Evolutionary conservation across 148 eudicot genomes (phyloP), one percentile per base, ranked within the genome.

Genomic region (Silene conica): DNA sequence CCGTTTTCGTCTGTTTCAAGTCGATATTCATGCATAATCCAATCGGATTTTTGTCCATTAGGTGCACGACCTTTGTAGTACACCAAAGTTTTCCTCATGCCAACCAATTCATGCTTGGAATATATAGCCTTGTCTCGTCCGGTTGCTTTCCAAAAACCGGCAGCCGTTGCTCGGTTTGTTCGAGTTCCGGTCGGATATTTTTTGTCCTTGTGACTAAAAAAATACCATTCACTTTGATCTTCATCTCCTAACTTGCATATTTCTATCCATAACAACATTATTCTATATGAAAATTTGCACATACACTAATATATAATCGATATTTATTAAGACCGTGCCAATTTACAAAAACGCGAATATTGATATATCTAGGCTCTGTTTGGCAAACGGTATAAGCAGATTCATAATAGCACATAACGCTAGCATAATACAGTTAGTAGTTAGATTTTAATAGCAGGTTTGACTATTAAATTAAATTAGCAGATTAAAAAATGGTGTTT

Each of bases 91-190:
- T 92, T 92, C 67, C 97, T 84, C 97, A 92, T 89, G 15, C 97
- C 97, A 55, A 92, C 77, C 64, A 92, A 78, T 18, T 88, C 89
- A 72, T 82, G 89, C 85, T 92, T 92, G 1, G 87, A 89, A 71
- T 88, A 88, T 62, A 92, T 92, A 16, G 97, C 90, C 81, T 92
- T 92, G 69, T 92, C 97, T 57, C 97, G 80, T 21, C 95, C 97
- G 0, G 97, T 92, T 78, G 97, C 95, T 70, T 92, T 92, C 97
- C 97, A 92, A 74, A 92, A 92, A 62, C 97, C 97, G 19, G 92
- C 95, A 60, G 84, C 69, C 11, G 97, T 92, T 43, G 97, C 97
- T 76, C 97, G 76, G 77, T 92, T 92, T 7, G 97, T 92, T 3
- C 98, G 85, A 14, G 96, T 89, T 13, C 97, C 97, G 0, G 96